A percentile compares a stretch with the other conserved stretches of the same genome.
Evolutionary conservation across 2,329 filamentous ascomycete species (phyloP).

Genomic region (Elsinoe australis): DNA sequence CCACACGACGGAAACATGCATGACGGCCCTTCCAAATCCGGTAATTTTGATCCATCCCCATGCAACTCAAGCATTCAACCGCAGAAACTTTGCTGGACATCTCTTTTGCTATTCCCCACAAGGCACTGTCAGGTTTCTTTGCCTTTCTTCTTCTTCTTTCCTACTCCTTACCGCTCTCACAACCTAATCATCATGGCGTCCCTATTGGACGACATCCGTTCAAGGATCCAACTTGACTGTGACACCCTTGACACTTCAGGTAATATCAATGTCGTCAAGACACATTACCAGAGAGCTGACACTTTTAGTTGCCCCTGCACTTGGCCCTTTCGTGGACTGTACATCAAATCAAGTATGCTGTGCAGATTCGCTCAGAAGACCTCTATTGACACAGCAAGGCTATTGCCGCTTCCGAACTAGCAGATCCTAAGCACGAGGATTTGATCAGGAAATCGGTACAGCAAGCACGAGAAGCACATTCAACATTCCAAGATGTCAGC

Average conservation of each 20-base stretch:
- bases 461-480: conserved; percentile 15
- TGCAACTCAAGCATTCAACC: conserved; percentile 1
- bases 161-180: background rate
- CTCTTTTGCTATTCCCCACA: conserved; percentile 1
- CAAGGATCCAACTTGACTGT: conserved; percentile 17
- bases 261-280: background rate
- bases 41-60: conserved; percentile 10
- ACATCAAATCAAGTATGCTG: conserved; percentile 19
- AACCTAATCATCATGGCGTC: background rate
- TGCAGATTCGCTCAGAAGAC: background rate
- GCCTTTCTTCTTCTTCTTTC: background rate
- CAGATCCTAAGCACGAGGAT: conserved; percentile 15
- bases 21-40: conserved; percentile 1
- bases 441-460: conserved; percentile 16
- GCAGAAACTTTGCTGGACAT: background rate
- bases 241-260: conserved; percentile 19
- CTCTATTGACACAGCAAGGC: conserved; percentile 15
- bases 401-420: conserved; percentile 17
- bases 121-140: background rate
- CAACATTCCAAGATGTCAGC: conserved; percentile 13
- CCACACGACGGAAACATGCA: background rate
- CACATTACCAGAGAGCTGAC: background rate
- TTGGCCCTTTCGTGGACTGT: conserved; percentile 20
- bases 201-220: conserved; percentile 17
- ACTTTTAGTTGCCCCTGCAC: conserved; percentile 14